Percentiles rank a stretch among this genome's conserved stretches.
phyloP scores from a whole-genome alignment of 768 basidiomycete species.

The Scleroderma bovista region DNA sequence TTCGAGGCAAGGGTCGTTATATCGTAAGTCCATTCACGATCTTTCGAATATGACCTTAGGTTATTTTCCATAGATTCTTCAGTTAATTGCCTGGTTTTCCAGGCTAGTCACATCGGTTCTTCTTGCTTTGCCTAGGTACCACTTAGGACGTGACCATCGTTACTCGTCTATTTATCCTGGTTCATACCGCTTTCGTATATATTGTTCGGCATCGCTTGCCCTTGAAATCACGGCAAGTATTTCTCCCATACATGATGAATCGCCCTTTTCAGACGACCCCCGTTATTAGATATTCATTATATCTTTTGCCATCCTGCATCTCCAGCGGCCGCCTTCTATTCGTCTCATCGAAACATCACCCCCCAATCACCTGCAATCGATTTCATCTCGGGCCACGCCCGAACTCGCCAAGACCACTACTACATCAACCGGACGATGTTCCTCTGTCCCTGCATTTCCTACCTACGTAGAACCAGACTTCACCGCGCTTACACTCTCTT shows the following conservation, averaged over 20 bases:
- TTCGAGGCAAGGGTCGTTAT: constrained; percentile 58
- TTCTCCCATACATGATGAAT: neutral
- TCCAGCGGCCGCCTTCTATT: constrained; percentile 66
- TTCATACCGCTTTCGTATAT: constrained; percentile 35
- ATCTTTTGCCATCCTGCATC: constrained; percentile 51
- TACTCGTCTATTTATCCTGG: constrained; percentile 31
- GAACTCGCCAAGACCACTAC: constrained; percentile 11
- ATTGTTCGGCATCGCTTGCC: constrained; percentile 40
- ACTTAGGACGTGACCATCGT: constrained; percentile 36
- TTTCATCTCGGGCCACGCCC: constrained; percentile 40
- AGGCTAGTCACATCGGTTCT: constrained; percentile 48
- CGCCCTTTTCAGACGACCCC: neutral
- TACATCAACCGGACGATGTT: constrained; percentile 16
- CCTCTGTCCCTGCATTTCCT: constrained; percentile 20
- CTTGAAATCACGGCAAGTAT: constrained; percentile 55
- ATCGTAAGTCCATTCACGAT: constrained; percentile 40
- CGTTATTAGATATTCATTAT: constrained; percentile 45
- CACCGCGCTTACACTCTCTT: constrained; percentile 58
- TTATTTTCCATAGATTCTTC: constrained; percentile 42
- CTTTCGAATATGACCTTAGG: neutral
- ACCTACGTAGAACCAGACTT: constrained; percentile 48
- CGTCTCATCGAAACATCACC: constrained; percentile 59
- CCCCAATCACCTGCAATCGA: constrained; percentile 28
- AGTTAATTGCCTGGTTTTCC: constrained; percentile 53
- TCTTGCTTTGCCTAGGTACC: constrained; percentile 38